Conservation (phyloP, 768 basidiomycete species). For the Amanita pallidorosea region DNA sequence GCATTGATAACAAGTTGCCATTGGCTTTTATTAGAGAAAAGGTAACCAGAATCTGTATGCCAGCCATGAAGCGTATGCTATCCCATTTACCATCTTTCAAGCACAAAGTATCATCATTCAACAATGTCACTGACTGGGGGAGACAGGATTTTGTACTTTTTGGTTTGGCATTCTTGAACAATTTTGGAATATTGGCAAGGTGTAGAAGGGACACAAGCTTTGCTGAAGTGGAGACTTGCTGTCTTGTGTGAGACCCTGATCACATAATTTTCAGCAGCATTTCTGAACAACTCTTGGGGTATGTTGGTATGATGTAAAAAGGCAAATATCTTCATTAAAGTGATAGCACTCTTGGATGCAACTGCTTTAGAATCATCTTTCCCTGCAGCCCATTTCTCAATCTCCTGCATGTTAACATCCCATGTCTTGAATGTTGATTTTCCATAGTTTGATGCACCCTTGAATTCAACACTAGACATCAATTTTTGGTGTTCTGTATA, state of each 20-base stretch:
- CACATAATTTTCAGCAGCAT: not conserved
- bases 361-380: not conserved
- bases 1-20: too few relatives aligned
- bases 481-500: too few relatives aligned
- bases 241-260: too few relatives aligned
- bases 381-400: not conserved
- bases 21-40: too few relatives aligned
- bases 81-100: conserved; percentile 5
- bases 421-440: not conserved
- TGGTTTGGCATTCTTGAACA: too few relatives aligned
- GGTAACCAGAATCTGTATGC: too few relatives aligned
- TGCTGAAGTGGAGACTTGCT: not conserved
- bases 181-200: too few relatives aligned
- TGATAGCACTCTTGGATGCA: not conserved
- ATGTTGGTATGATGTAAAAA: not conserved
- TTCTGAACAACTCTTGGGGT: not conserved
- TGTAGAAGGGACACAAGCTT: not conserved
- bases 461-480: too few relatives aligned
- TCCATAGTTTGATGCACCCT: too few relatives aligned
- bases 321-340: not conserved
- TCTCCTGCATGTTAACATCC: not conserved
- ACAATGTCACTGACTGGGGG: not conserved
- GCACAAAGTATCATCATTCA: not conserved
- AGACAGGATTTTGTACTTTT: too few relatives aligned
- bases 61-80: too few relatives aligned